Percentiles rank a stretch among this genome's conserved stretches.
Evolutionary conservation across 2,329 filamentous ascomycete genomes (phyloP).

Genomic region (Pseudopithomyces maydicus): DNA sequence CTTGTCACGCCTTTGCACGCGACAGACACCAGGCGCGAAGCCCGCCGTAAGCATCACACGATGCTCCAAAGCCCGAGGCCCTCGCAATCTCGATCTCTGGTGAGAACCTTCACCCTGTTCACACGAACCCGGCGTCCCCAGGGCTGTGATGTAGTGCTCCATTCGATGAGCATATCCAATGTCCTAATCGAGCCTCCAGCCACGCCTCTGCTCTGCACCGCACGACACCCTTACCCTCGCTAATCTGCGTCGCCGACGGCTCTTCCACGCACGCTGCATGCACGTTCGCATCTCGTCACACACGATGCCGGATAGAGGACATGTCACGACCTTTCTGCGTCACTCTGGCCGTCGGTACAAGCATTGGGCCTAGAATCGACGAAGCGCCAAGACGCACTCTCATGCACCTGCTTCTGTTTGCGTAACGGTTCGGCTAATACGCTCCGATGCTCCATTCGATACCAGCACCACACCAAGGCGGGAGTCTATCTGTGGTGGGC

Average conservation of each 20-base stretch:
- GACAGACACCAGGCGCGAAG: no score
- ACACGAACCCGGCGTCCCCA: neutral
- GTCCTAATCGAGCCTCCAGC: slow-evolving; percentile 8
- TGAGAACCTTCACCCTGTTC: neutral
- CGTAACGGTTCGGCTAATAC: neutral
- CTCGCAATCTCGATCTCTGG: no score
- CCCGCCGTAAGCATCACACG: no score
- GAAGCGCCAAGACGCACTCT: neutral
- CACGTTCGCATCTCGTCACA: neutral
- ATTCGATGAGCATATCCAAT: slow-evolving; percentile 13
- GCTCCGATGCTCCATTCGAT: neutral
- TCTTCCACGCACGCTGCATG: neutral
- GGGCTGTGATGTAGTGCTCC: neutral
- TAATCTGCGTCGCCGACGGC: slow-evolving; percentile 17
- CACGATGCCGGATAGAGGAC: neutral
- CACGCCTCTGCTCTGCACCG: slow-evolving; percentile 6
- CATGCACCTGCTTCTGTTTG: neutral
- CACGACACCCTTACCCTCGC: slow-evolving; percentile 4
- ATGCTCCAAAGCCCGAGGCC: no score
- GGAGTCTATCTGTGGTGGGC: neutral
- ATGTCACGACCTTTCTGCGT: neutral
- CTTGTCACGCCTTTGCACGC: no score
- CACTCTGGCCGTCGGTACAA: no score
- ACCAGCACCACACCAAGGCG: neutral
- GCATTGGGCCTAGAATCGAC: no score